Evolutionary conservation across 768 basidiomycete genomes (phyloP).

Genomic region (Leccinum ochraceum): DNA sequence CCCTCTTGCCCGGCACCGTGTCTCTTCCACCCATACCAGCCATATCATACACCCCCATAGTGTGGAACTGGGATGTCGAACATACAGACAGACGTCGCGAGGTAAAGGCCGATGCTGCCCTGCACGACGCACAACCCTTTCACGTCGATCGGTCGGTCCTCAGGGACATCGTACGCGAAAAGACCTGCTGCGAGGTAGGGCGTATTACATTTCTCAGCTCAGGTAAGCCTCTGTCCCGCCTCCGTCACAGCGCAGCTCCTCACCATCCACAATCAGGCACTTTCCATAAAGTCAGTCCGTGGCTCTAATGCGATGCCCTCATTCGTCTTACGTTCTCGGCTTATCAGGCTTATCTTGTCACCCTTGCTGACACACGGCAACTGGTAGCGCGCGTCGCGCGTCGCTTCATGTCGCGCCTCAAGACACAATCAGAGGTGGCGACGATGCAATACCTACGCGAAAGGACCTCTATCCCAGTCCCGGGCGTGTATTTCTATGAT

Average conservation of each 20-base stretch:
- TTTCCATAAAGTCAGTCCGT: conserved; percentile 69
- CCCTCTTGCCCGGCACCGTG: conserved; percentile 23
- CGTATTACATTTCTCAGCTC: conserved; percentile 74
- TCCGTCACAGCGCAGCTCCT: conserved; percentile 13
- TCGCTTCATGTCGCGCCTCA: conserved; percentile 82
- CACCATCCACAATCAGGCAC: conserved; percentile 52
- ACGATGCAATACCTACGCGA: conserved; percentile 80
- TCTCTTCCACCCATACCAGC: conserved; percentile 17
- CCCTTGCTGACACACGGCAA: conserved; percentile 58
- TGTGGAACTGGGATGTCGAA: conserved; percentile 75
- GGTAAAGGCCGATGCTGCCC: conserved; percentile 58
- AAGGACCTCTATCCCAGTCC: conserved; percentile 71
- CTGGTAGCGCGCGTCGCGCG: conserved; percentile 81
- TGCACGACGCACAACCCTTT: conserved; percentile 67
- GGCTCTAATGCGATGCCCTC: background rate
- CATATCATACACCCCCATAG: conserved; percentile 30
- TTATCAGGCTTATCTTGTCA: conserved; percentile 72
- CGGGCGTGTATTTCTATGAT: conserved; percentile 74
- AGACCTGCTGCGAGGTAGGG: conserved; percentile 63
- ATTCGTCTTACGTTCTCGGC: conserved; percentile 8
- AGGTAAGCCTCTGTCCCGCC: conserved; percentile 43
- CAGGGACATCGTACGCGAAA: conserved; percentile 76
- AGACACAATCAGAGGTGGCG: conserved; percentile 86
- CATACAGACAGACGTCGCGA: conserved; percentile 70
- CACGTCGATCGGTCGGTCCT: conserved; percentile 74